Base-by-base conservation (phyloP, 495 filamentous ascomycete species). In the Tuber microsphaerosporum region DNA sequence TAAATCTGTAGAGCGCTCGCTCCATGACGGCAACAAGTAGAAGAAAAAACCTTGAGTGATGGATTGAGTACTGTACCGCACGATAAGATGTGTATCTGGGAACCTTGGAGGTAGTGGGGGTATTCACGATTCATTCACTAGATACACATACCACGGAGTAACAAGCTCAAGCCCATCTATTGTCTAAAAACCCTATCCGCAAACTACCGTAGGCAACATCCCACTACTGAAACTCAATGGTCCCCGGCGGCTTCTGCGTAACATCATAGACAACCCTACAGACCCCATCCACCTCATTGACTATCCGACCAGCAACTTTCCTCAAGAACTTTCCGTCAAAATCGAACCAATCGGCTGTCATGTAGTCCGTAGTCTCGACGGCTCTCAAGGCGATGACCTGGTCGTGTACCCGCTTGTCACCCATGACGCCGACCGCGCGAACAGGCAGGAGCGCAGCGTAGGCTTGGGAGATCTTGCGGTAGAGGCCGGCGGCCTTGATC, bases 401-500 rank as follows among this genome's bases (percentile, higher is more conserved):
- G 68, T 85, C 83, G 68, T 89, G 85, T 22, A 92, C 89, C 10
- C 92, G 86, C 84, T 91, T 88, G 80, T 94, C 92, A 20, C 93
- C 92, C 88, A 92, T 90, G 22, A 93, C 92, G 78, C 92, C 91
- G 3, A 97, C 93, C 26, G 91, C 91, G 79, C 86, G 88, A 45
- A 86, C 87, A 5, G 90, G 90, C 65, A 92, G 85, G 41, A 98
- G 85, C 22, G 89, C 95, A 31, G 92, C 95, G 79, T 90, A 97
- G 7, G 94, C 94, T 83, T 97, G 93, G 73, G 86, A 88, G 72
- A 94, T 93, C 80, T 94, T 82, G 69, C 92, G 85, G 82, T 99
- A 99, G 2, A 97, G 82, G 31, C 93, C 95, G 2, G 93, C 94
- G 44, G 89, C 90, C 70, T 85, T 87, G 84, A 99, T 97, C 89